Conservation (phyloP, 352 stramenopile genomes). For the Globisporangium orthogonon region DNA sequence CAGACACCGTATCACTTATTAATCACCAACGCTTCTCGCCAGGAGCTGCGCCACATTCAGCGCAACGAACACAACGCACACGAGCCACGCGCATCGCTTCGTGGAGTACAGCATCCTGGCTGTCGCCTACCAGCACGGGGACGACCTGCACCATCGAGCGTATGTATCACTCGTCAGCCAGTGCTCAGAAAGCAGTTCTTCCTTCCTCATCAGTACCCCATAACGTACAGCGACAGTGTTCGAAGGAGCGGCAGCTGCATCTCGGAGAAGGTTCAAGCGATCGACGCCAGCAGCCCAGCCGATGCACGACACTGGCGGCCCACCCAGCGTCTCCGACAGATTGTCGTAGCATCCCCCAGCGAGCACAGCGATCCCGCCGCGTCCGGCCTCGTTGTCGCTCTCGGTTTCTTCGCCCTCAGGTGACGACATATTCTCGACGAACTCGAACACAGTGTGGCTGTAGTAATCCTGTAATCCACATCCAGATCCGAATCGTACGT, state of each 20-base stretch:
- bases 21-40: not conserved
- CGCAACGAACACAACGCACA: conserved; percentile 14
- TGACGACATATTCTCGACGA: conserved; percentile 46
- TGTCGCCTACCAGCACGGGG: conserved; percentile 39
- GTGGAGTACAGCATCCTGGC: conserved; percentile 41
- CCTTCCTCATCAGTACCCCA: not conserved
- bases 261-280: conserved; percentile 55
- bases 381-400: conserved; percentile 4
- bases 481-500: not conserved
- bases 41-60: not conserved
- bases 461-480: conserved; percentile 71
- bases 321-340: conserved; percentile 60
- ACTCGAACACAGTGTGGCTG: conserved; percentile 87
- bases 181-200: not conserved
- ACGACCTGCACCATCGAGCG: conserved; percentile 37
- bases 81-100: conserved; percentile 61
- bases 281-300: conserved; percentile 86
- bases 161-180: too few relatives aligned
- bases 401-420: conserved; percentile 6
- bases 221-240: conserved; percentile 44
- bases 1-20: not conserved
- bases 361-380: conserved; percentile 65
- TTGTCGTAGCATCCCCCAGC: conserved; percentile 83
- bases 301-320: conserved; percentile 53
- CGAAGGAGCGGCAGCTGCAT: conserved; percentile 13